Evolutionary conservation across 2,329 filamentous ascomycete species (phyloP), one percentile per base, ranked within the genome.

Genomic region (Niveomyces coronatus): DNA sequence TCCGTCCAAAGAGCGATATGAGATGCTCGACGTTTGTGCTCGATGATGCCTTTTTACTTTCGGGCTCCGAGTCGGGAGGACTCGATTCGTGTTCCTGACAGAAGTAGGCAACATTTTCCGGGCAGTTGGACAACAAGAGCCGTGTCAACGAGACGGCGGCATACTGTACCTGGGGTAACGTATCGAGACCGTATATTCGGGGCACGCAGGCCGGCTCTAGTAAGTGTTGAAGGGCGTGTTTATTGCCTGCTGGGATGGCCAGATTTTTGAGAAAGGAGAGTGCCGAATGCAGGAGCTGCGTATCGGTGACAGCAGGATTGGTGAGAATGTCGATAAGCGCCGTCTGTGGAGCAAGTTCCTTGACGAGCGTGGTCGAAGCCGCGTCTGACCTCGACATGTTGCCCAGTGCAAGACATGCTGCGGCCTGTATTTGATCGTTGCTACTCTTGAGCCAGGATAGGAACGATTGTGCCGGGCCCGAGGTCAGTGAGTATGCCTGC

Each of bases 181-280:
- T 60, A 40, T 74, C 70, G 18, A 73, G 54, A 9, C 57, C 52
- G 66, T 73, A 76, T 35, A 79, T 60, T 2, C 65, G 64, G 0
- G 76, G 73, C 2, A 79, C 60, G 22, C 67, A 56, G 3, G 47
- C 40, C 0, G 58, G 48, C 5, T 63, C 58, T 4, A 79, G 57
- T 2, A 79, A 55, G 5, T 56, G 54, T 13, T 68, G 68, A 2
- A 81, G 60, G 0, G 56, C 33, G 3, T 61, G 44, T 51, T 77
- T 79, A 55, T 80, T 80, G 18, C 54, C 51, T 0, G 56, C 40
- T 0, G 75, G 72, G 35, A 81, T 74, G 18, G 76, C 71, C 8
- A 81, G 67, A 51, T 81, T 81, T 54, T 78, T 79, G 43, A 79
- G 66, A 48, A 79, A 78, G 7, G 73, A 70, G 14, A 81, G 60